phyloP scores from a whole-genome alignment of 129 eudicot species.

The Apium graveolens region DNA sequence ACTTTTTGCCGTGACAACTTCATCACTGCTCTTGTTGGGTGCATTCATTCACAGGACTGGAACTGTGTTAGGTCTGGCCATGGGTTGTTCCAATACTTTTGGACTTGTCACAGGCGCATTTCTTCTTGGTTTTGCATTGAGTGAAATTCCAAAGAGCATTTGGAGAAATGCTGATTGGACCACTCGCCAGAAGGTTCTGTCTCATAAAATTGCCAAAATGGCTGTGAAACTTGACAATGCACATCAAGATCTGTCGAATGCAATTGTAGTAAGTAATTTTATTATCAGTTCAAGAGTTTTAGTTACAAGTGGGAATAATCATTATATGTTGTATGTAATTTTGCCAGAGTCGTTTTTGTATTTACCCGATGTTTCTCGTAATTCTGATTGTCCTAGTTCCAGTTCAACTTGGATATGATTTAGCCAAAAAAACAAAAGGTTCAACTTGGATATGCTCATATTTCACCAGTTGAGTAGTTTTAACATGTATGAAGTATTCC shows the following conservation, averaged over 20 bases:
- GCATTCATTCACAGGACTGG: slow-evolving; percentile 45
- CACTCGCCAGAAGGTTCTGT: slow-evolving; percentile 70
- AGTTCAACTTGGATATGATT: neutral
- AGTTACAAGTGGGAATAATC: neutral
- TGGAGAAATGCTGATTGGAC: slow-evolving; percentile 98
- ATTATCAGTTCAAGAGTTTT: neutral
- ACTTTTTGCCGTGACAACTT: neutral
- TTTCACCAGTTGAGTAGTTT: neutral
- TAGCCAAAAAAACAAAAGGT: no score
- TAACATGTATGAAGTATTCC: neutral
- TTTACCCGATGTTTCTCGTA: neutral
- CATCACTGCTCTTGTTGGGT: slow-evolving; percentile 9
- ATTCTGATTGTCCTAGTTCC: neutral
- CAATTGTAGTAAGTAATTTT: slow-evolving; percentile 63
- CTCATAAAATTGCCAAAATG: slow-evolving; percentile 90
- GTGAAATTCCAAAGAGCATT: slow-evolving; percentile 80
- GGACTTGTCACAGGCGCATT: slow-evolving; percentile 98
- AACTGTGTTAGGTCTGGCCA: slow-evolving; percentile 68
- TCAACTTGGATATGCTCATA: neutral
- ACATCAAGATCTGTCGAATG: slow-evolving; percentile 81
- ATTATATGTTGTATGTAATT: neutral
- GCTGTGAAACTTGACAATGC: slow-evolving; percentile 91
- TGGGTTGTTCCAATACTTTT: slow-evolving; percentile 97
- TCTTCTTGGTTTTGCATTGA: slow-evolving; percentile 96
- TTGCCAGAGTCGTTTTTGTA: neutral